Evolutionary conservation across 768 basidiomycete genomes (phyloP).

Genomic region (Lactarius hatsudake): DNA sequence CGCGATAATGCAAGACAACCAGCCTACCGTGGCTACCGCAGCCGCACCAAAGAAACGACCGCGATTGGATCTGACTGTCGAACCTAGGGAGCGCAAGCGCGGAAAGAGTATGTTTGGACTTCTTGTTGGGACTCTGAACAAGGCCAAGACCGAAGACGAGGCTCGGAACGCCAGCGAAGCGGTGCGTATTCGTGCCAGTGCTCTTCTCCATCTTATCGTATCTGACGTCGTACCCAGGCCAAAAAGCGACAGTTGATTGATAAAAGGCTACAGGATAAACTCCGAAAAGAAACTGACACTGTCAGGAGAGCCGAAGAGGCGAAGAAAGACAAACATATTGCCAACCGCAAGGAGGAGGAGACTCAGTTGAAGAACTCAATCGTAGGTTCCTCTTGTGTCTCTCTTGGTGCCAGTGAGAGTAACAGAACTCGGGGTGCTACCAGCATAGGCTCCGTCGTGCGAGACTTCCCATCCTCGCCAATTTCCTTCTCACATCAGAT

Average conservation of each 20-base stretch:
- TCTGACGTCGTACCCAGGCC: constrained; percentile 45
- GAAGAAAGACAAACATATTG: constrained; percentile 74
- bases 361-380: constrained; percentile 78
- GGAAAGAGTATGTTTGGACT: constrained; percentile 89
- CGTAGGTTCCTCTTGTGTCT: constrained; percentile 42
- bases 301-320: constrained; percentile 83
- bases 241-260: constrained; percentile 83
- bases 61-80: constrained; percentile 62
- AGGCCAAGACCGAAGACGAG: constrained; percentile 85
- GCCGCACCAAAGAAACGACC: constrained; percentile 59
- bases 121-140: constrained; percentile 77
- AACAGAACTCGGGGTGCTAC: not conserved
- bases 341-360: constrained; percentile 81
- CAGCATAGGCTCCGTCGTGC: constrained; percentile 73
- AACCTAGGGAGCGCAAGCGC: constrained; percentile 66
- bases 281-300: constrained; percentile 81
- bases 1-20: constrained; percentile 27
- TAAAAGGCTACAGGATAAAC: constrained; percentile 80
- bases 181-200: constrained; percentile 39
- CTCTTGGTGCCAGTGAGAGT: not conserved
- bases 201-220: not conserved
- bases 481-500: constrained; percentile 77
- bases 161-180: constrained; percentile 84
- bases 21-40: constrained; percentile 29
- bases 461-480: constrained; percentile 68